These are phyloP conservation scores for Eucalyptus decipiens DNA, from an alignment of 345 rosid genomes.

Conservation along the genomic window DNA sequence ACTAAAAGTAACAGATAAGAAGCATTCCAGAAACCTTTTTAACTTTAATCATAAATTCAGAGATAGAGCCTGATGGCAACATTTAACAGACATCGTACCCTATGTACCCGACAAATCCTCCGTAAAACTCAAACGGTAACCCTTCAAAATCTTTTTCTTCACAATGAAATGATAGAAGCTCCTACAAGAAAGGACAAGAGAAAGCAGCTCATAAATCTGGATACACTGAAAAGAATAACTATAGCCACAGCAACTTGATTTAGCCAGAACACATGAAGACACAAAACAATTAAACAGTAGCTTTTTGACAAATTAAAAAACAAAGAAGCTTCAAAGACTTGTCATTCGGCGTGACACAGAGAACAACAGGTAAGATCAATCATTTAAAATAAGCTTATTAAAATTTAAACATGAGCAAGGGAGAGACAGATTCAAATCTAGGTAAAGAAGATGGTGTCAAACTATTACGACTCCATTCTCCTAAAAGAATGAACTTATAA, in stretches of 20 bases:
- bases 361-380: background rate
- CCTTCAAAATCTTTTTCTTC: constrained; percentile 69
- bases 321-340: background rate
- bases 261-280: background rate
- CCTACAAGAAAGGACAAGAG: constrained; percentile 30
- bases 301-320: background rate
- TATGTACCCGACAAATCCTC: constrained; percentile 89
- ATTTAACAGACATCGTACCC: constrained; percentile 41
- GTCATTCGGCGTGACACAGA: background rate
- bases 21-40: background rate
- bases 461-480: background rate
- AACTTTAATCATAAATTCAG: background rate
- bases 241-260: background rate
- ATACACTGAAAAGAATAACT: background rate
- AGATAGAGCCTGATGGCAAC: background rate
- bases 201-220: background rate
- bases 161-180: constrained; percentile 51
- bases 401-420: background rate
- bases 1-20: background rate
- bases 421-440: background rate
- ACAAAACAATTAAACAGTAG: background rate
- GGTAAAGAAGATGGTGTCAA: background rate
- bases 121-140: constrained; percentile 80
- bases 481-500: background rate
- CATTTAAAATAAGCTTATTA: background rate